phyloP scores from a whole-genome alignment of 306 rosid species.

The Mimosa bimucronata region DNA sequence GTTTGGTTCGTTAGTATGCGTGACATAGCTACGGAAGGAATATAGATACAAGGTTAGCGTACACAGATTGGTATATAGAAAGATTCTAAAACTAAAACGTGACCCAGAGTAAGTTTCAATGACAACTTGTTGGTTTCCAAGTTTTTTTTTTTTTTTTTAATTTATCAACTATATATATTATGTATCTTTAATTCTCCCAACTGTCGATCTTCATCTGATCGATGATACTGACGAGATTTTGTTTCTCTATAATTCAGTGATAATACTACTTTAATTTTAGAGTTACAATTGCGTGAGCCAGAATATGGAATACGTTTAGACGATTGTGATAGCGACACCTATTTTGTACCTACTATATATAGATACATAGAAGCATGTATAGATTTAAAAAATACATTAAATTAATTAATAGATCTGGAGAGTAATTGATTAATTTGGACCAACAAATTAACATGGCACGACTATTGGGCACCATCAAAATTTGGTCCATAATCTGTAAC shows the following conservation, averaged over 20 bases:
- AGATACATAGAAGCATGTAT: neutral
- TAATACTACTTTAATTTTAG: neutral
- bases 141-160: neutral
- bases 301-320: neutral
- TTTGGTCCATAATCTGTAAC: neutral
- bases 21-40: conserved; percentile 21
- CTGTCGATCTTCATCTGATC: neutral
- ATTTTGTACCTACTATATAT: neutral
- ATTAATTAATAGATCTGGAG: neutral
- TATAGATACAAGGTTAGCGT: neutral
- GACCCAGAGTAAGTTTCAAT: conserved; percentile 17
- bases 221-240: neutral
- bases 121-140: conserved; percentile 2
- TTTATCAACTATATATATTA: neutral
- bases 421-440: neutral
- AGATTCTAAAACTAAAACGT: conserved; percentile 30
- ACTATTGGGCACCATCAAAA: neutral
- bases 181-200: neutral
- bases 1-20: neutral
- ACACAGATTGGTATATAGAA: conserved; percentile 21
- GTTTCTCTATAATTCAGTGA: neutral
- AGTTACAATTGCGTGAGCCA: neutral
- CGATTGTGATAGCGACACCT: neutral
- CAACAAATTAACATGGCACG: neutral
- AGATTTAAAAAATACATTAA: neutral